Percentiles rank a stretch among this genome's conserved stretches.
Evolutionary conservation across 805 yeast genomes (phyloP).

Genomic region (Hanseniaspora mollemarum): DNA sequence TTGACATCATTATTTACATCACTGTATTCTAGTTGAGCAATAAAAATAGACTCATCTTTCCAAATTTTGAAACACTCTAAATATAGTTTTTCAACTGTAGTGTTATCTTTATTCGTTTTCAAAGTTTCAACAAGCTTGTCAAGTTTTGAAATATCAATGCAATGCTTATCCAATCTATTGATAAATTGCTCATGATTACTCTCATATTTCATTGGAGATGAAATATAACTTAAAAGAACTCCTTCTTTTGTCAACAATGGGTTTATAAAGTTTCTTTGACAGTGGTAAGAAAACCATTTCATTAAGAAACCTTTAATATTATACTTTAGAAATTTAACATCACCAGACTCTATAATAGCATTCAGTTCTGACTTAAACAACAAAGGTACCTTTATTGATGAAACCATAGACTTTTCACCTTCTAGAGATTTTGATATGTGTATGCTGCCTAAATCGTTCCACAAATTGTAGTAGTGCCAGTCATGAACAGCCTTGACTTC

Average conservation of each 20-base stretch:
- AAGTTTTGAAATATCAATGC: background rate
- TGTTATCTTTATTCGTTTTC: background rate
- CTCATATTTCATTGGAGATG: background rate
- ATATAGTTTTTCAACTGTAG: background rate
- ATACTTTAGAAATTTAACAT: background rate
- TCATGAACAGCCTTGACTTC: slow-evolving; percentile 2
- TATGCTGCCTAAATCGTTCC: background rate
- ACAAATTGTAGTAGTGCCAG: slow-evolving; percentile 8
- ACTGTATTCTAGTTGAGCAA: background rate
- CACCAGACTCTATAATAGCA: background rate
- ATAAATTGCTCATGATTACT: background rate
- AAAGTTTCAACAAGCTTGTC: background rate
- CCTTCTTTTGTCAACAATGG: slow-evolving; percentile 1
- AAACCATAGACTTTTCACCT: background rate
- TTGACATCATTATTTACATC: background rate
- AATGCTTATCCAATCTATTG: slow-evolving; percentile 5
- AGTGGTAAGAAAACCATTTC: slow-evolving; percentile 7
- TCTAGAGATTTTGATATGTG: background rate
- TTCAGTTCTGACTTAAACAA: background rate
- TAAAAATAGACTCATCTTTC: background rate
- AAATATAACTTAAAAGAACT: background rate
- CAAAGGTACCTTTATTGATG: background rate
- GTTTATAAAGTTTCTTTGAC: background rate
- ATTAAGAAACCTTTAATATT: background rate
- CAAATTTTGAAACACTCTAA: slow-evolving; percentile 9